phyloP scores from a whole-genome alignment of 257 asterid genomes.

The Echites panduratus region DNA sequence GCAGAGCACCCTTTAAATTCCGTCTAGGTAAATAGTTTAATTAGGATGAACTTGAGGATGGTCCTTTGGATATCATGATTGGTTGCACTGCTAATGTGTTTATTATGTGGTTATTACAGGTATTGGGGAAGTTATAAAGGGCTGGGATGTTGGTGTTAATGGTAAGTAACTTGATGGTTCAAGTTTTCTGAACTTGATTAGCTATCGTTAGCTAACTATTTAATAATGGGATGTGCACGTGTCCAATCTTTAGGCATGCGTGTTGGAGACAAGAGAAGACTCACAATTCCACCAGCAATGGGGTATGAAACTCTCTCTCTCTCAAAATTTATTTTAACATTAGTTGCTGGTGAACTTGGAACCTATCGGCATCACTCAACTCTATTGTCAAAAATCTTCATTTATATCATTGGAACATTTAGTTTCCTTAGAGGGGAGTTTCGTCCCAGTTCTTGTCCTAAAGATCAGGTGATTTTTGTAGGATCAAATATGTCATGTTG shows the following conservation, averaged over 20 bases:
- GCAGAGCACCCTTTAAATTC: conserved; percentile 73
- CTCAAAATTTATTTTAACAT: background rate
- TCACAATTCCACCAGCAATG: conserved; percentile 94
- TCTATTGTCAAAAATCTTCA: background rate
- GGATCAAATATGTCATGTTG: background rate
- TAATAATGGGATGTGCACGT: conserved; percentile 5
- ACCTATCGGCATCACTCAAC: background rate
- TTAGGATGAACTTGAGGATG: background rate
- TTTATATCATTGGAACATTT: background rate
- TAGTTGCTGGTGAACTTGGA: background rate
- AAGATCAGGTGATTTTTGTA: background rate
- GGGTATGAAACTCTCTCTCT: conserved; percentile 52
- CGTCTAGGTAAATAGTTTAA: conserved; percentile 58
- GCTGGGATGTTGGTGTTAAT: conserved; percentile 95
- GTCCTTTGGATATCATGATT: background rate
- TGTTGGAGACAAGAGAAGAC: conserved; percentile 82
- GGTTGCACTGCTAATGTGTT: conserved; percentile 15
- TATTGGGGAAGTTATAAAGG: conserved; percentile 85
- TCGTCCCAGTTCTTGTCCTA: background rate
- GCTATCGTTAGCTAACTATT: conserved; percentile 2
- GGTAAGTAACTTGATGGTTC: conserved; percentile 41
- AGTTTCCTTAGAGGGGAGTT: no score
- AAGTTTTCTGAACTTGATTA: background rate
- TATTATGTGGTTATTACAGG: conserved; percentile 44
- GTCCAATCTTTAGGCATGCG: conserved; percentile 74